These are phyloP conservation scores for Naganishia randhawae DNA, from an alignment of 768 basidiomycete species.

Conservation along the genomic window DNA sequence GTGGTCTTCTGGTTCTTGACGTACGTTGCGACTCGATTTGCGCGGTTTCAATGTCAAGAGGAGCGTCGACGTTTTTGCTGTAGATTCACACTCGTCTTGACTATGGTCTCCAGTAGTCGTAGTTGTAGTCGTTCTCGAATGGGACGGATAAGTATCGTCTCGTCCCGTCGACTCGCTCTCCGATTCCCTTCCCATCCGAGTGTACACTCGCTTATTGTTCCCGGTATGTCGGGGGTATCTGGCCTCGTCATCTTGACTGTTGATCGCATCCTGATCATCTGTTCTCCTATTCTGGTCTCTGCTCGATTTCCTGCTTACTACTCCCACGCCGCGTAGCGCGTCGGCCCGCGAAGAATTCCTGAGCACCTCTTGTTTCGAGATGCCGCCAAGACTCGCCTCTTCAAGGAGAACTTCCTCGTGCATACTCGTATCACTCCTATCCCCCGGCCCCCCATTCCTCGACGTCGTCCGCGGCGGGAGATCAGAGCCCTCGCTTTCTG, in stretches of 20 bases:
- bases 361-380: neutral
- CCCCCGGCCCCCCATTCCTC: neutral
- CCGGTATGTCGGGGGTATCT: neutral
- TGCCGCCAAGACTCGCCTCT: neutral
- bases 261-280: neutral
- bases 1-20: neutral
- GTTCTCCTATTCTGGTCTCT: neutral
- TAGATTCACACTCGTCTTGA: neutral
- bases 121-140: neutral
- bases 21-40: constrained; percentile 3
- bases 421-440: constrained; percentile 7
- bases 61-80: neutral
- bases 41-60: constrained; percentile 1
- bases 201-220: neutral
- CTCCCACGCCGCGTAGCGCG: neutral
- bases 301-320: neutral
- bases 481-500: neutral
- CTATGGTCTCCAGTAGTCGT: neutral
- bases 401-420: neutral
- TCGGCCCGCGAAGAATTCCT: neutral
- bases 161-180: neutral
- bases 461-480: neutral
- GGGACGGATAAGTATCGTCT: neutral
- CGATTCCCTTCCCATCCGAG: neutral
- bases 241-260: neutral